Base-by-base conservation (phyloP, 768 basidiomycete species). In the Dentipellis fragilis region DNA sequence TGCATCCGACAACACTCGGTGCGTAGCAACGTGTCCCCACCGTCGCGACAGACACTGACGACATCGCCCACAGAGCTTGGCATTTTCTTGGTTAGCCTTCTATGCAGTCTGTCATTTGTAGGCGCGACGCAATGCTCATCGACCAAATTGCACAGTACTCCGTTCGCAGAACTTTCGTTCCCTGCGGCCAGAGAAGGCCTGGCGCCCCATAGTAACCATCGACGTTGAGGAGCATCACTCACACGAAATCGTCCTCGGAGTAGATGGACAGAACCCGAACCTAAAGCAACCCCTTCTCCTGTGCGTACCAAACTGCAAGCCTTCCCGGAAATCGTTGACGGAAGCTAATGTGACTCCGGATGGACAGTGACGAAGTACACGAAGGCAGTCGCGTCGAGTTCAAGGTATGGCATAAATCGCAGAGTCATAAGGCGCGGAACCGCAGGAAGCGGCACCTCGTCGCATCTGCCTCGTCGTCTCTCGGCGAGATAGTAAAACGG, bases 201-300 rank as follows among this genome's bases (percentile, higher is more conserved):
- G 85, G 85, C 66, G 84, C 21, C 84, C 87, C 1, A 80, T 87
- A 39, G 70, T 89, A 51, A 73, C 77, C 0, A 64, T 88, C 4
- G 75, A 77, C 17, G 69, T 84, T 10, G 80, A 79, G 55, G 73
- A 77, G 5, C 75, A 78, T 22, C 69, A 76, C 16, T 56, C 51
- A 4, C 74, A 80, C 55, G 86, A 88, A 62, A 71, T 79, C 9
- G 67, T 72, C 19, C 77, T 89, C 2, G 87, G 86, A 0, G 71
- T 71, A 17, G 85, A 89, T 54, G 87, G 87, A 0, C 84, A 87
- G 63, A 85, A 83, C 55, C 77, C 83, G 0, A 87, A 88, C 62
- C 68, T 80, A 50, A 84, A 80, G 58, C 71, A 76, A 0, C 67
- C 66, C 0, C 76, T 83, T 55, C 59, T 64, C 29, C 71, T 86